Evolutionary conservation across 2,329 filamentous ascomycete species (phyloP).

Genomic region (Ilyonectria mors-panacis): DNA sequence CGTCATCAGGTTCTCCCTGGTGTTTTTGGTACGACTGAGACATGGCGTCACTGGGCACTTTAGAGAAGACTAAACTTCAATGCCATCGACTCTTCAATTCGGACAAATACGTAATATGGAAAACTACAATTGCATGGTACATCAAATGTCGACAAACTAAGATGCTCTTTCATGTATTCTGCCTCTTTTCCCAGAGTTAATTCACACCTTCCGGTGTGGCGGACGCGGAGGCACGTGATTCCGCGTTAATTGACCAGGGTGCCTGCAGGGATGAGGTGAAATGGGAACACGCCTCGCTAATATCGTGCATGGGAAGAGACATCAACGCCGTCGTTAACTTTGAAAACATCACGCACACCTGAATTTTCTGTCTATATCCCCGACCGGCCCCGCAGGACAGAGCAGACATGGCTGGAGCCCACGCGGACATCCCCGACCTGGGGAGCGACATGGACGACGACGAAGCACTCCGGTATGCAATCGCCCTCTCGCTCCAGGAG

Average conservation of each 20-base stretch:
- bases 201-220: constrained; percentile 12
- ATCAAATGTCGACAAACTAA: background rate
- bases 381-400: constrained; percentile 26
- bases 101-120: background rate
- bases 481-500: constrained; percentile 69
- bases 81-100: background rate
- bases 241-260: constrained; percentile 38
- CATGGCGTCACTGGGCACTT: background rate
- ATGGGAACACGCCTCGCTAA: constrained; percentile 13
- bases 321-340: constrained; percentile 20
- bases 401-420: constrained; percentile 41
- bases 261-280: constrained; percentile 37
- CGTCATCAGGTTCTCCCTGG: constrained; percentile 35
- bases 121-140: no score
- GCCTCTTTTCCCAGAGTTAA: background rate
- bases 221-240: constrained; percentile 47
- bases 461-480: constrained; percentile 72
- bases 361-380: constrained; percentile 17
- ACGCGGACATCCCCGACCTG: constrained; percentile 45
- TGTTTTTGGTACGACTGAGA: background rate
- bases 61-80: background rate
- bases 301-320: constrained; percentile 17
- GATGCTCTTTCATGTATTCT: background rate
- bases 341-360: constrained; percentile 10
- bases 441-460: constrained; percentile 64